Evolutionary conservation across 148 eudicot genomes (phyloP), one percentile per base, ranked within the genome.

Genomic region (Arctostaphylos glauca): DNA sequence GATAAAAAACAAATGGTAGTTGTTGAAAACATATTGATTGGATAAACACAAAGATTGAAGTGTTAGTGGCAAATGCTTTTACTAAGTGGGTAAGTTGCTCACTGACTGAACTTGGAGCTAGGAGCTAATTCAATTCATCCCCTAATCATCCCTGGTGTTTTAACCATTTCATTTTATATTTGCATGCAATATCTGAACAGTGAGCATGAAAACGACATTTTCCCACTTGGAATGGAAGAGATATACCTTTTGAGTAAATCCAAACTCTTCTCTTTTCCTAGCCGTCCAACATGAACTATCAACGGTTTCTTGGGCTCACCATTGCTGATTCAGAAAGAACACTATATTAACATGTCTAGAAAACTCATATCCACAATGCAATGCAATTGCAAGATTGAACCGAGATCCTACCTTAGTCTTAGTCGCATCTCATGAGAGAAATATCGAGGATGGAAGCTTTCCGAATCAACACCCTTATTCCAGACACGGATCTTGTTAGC

Each of bases 381-480:
- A 83, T 76, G 21, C 18, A 67, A 82, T 70, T 43, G 49, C 49
- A 72, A 31, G 54, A 44, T 38, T 44, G 47, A 25, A 60, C 38
- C 38, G 46, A 60, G 64, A 31, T 58, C 83, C 54, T 81, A 93
- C 99, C 97, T 96, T 60, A 94, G 88, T 84, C 92, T 92, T 81
- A 88, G 41, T 90, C 98, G 89, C 98, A 96, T 94, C 76, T 93
- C 99, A 84, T 88, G 87, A 48, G 93, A 92, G 44, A 91, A 85
- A 80, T 87, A 96, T 74, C 86, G 88, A 21, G 99, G 99, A 83
- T 96, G 91, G 87, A 96, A 96, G 83, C 97, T 90, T 87, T 91
- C 94, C 55, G 98, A 96, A 87, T 96, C 99, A 60, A 96, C 99
- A 76, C 98, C 99, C 89, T 96, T 96, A 85, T 94, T 96, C 99